Evolutionary conservation across 306 rosid genomes (phyloP), one percentile per base, ranked within the genome.

Genomic region (Gynostemma pentaphyllum): DNA sequence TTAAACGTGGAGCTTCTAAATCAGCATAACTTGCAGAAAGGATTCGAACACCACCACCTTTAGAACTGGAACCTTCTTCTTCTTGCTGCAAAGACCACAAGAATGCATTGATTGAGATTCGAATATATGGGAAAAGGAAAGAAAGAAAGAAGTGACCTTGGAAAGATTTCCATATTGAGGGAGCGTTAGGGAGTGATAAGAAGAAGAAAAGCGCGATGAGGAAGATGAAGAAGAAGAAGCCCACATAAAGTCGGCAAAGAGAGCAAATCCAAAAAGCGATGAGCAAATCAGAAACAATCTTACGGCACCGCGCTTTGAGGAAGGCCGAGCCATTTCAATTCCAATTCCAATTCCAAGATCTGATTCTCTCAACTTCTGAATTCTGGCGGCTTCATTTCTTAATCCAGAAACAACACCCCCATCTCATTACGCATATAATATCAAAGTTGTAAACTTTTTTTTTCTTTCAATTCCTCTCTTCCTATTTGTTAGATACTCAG

Each of bases 11-110:
- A 41, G 96, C 97, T 39, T 83, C 77, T 44, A 90, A 74, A 77
- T 87, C 97, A 5, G 96, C 96, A 74, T 74, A 85, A 3, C 95
- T 85, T 56, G 78, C 81, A 0, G 97, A 75, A 41, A 87, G 61
- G 48, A 70, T 26, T 54, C 85, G 78, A 28, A 48, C 79, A 49
- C 67, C 53, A 9, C 46, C 60, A 44, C 19, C 47, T 5, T 57
- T 42, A 30, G 61, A n/a, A n/a, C n/a, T n/a, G n/a, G n/a, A n/a
- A n/a, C n/a, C n/a, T n/a, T n/a, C 50, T 68, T 36, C 64, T 53
- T 54, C 70, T 75, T 16, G 74, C 89, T 82, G 48, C 62, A 67
- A 10, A 32, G 10, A 66, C 47, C 59, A 66, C 24, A 37, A 39
- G 18, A 37, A n/a, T n/a, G n/a, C n/a, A n/a, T n/a, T n/a, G n/a